phyloP scores from a whole-genome alignment of 2,329 filamentous ascomycete genomes.

The Epichloe amarillans region DNA sequence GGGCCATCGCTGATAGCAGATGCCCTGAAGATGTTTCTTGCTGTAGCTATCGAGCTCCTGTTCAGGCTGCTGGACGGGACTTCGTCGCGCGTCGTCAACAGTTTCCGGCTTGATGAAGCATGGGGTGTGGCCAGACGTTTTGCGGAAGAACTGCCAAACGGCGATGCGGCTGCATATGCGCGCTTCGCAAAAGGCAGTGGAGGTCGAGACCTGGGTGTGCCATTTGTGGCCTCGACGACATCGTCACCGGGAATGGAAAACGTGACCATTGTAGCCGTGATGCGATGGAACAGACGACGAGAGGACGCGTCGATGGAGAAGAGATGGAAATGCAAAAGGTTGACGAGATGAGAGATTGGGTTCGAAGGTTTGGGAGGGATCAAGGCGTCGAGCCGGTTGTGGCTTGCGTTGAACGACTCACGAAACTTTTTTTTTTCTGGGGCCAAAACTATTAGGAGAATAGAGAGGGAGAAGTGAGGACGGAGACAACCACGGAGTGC shows the following conservation, averaged over 20 bases:
- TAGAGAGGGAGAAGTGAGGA: background rate
- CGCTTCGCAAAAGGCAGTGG: slow-evolving; percentile 31
- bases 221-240: slow-evolving; percentile 17
- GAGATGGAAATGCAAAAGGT: background rate
- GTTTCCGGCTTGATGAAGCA: slow-evolving; percentile 22
- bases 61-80: slow-evolving; percentile 22
- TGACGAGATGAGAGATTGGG: background rate
- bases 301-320: background rate
- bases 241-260: slow-evolving; percentile 25
- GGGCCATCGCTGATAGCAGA: slow-evolving; percentile 23
- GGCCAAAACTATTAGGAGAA: background rate
- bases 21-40: slow-evolving; percentile 29
- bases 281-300: background rate
- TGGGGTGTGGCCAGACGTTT: slow-evolving; percentile 27
- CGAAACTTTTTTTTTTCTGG: slow-evolving; percentile 4
- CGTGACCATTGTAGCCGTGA: slow-evolving; percentile 20
- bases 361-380: background rate
- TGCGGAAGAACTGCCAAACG: slow-evolving; percentile 12
- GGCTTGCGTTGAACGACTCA: slow-evolving; percentile 1
- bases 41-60: slow-evolving; percentile 21
- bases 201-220: slow-evolving; percentile 26
- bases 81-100: slow-evolving; percentile 23
- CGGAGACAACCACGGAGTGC: background rate
- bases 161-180: slow-evolving; percentile 25
- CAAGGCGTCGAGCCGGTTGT: background rate